Evolutionary conservation across 768 basidiomycete species (phyloP).

Genomic region (Trichaptum fuscoviolaceum): DNA sequence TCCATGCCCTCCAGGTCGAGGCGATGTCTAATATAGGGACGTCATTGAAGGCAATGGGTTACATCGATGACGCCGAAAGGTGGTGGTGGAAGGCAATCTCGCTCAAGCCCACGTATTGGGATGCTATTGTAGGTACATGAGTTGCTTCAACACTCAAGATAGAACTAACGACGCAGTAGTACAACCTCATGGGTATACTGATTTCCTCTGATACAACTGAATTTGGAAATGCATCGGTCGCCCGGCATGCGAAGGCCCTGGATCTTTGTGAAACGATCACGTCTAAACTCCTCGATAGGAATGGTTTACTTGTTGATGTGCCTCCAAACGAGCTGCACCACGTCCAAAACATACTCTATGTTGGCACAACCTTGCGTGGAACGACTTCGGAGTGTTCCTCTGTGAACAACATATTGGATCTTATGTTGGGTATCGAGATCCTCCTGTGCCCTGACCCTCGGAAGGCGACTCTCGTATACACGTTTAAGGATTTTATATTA

Average conservation of each 20-base stretch:
- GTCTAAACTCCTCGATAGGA: conserved; percentile 19
- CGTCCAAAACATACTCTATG: conserved; percentile 41
- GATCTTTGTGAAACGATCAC: conserved; percentile 29
- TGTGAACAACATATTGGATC: conserved; percentile 29
- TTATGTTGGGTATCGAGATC: conserved; percentile 39
- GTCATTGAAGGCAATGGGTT: conserved; percentile 28
- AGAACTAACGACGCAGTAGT: conserved; percentile 14
- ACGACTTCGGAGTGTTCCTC: conserved; percentile 24
- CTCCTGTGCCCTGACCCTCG: conserved; percentile 19
- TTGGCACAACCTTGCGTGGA: conserved; percentile 32
- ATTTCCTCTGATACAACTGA: conserved; percentile 14
- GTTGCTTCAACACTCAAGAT: conserved; percentile 9
- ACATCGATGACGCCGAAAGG: conserved; percentile 26
- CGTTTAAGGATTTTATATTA: conserved; percentile 33
- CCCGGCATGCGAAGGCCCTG: conserved; percentile 27
- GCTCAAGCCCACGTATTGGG: conserved; percentile 27
- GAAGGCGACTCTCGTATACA: conserved; percentile 18
- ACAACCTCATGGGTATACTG: conserved; percentile 31
- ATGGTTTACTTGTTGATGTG: conserved; percentile 19
- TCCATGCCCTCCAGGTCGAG: conserved; percentile 26
- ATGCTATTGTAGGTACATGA: conserved; percentile 22
- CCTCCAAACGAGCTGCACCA: conserved; percentile 33
- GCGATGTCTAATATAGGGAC: conserved; percentile 39
- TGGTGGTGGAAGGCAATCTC: conserved; percentile 38
- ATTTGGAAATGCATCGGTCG: conserved; percentile 7